Evolutionary conservation across 345 rosid genomes (phyloP).

Genomic region (Durio zibethinus): DNA sequence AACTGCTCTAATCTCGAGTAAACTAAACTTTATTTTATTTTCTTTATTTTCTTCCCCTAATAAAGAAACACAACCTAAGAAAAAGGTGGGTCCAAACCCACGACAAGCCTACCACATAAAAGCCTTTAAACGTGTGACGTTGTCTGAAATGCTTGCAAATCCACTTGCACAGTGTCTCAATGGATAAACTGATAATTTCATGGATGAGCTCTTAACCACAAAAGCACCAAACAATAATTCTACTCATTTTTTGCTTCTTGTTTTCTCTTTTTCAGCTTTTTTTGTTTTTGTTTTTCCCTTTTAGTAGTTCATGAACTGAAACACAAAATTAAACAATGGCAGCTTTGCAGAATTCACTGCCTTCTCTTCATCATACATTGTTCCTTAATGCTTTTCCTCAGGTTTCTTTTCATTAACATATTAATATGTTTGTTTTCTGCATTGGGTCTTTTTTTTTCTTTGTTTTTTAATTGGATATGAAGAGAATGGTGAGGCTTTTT

Average conservation of each 20-base stretch:
- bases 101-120: neutral
- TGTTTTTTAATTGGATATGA: slow-evolving; percentile 1
- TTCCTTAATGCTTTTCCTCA: slow-evolving; percentile 52
- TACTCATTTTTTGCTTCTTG: neutral
- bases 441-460: neutral
- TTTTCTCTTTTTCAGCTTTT: neutral
- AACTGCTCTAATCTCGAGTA: too few relatives aligned
- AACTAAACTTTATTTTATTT: too few relatives aligned
- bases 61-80: too few relatives aligned
- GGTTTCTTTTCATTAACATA: slow-evolving; percentile 34
- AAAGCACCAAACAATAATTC: slow-evolving; percentile 8
- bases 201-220: slow-evolving; percentile 1
- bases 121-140: neutral
- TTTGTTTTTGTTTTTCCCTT: neutral
- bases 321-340: slow-evolving; percentile 41
- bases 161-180: neutral
- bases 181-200: neutral
- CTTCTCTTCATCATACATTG: slow-evolving; percentile 48
- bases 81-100: neutral
- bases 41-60: too few relatives aligned
- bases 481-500: neutral
- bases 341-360: slow-evolving; percentile 56
- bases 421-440: neutral
- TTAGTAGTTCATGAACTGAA: neutral
- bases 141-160: neutral